phyloP scores from a whole-genome alignment of 495 filamentous ascomycete species.

The Rusavskia elegans region DNA sequence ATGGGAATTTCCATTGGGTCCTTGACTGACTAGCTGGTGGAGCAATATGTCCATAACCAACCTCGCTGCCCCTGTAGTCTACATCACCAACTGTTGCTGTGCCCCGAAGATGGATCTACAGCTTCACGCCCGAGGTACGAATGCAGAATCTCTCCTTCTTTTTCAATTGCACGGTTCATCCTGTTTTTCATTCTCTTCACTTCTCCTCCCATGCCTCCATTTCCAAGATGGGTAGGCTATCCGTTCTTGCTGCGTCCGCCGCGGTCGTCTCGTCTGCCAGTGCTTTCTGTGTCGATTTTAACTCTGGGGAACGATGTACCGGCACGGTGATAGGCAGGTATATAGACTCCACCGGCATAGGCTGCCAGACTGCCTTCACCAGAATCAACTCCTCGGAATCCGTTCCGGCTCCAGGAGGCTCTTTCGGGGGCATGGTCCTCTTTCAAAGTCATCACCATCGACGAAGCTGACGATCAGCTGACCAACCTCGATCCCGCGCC shows the following conservation, averaged over 20 bases:
- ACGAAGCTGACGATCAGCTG: not conserved
- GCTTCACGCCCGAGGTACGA: too few relatives aligned
- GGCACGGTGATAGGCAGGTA: not conserved
- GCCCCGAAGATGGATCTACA: too few relatives aligned
- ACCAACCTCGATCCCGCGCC: conserved; percentile 2
- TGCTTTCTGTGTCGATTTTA: conserved; percentile 3
- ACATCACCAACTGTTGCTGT: too few relatives aligned
- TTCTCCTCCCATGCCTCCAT: too few relatives aligned
- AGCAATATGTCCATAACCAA: too few relatives aligned
- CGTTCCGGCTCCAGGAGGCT: not conserved
- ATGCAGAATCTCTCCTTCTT: too few relatives aligned
- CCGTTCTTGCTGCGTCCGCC: not conserved
- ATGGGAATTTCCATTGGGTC: too few relatives aligned
- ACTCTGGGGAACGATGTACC: conserved; percentile 2
- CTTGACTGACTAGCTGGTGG: too few relatives aligned
- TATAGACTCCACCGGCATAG: not conserved
- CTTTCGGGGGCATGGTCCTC: conserved; percentile 1
- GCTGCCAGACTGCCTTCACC: conserved; percentile 2
- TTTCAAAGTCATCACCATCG: conserved; percentile 2
- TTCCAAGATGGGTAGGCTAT: not conserved
- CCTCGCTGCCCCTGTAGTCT: too few relatives aligned
- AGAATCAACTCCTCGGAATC: not conserved
- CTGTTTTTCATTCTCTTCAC: too few relatives aligned
- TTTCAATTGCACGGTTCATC: too few relatives aligned
- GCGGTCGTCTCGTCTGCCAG: not conserved